A percentile compares a stretch with the other conserved stretches of the same genome.
phyloP scores from a whole-genome alignment of 805 yeast genomes.

The Wickerhamiella lipophila region DNA sequence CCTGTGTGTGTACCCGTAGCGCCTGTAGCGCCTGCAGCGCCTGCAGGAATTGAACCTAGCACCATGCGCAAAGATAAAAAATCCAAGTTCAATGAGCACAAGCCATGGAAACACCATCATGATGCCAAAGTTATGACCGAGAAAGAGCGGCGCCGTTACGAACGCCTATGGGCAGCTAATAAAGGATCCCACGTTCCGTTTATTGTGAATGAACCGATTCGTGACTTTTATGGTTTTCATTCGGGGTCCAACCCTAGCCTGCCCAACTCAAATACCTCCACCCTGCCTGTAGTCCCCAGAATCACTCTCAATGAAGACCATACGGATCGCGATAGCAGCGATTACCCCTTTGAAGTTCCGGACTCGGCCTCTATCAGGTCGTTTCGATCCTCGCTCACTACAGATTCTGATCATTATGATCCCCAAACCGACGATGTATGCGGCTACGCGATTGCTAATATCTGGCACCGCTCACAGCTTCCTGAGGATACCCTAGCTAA shows the following conservation, averaged over 20 bases:
- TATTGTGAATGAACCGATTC: background rate
- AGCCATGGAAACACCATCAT: constrained; percentile 86
- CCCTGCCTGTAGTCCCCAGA: constrained; percentile 9
- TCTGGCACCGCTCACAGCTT: constrained; percentile 71
- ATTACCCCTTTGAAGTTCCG: background rate
- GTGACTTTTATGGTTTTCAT: background rate
- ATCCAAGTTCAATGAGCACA: constrained; percentile 60
- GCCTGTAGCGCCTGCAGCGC: background rate
- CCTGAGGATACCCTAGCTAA: constrained; percentile 46
- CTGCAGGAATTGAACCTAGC: background rate
- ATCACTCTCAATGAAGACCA: constrained; percentile 2
- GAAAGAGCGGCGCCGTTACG: constrained; percentile 75
- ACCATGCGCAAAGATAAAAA: constrained; percentile 31
- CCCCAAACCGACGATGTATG: constrained; percentile 29
- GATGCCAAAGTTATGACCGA: constrained; percentile 37
- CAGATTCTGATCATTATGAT: constrained; percentile 2
- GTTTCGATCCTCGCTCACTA: background rate
- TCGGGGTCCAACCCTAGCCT: constrained; percentile 6
- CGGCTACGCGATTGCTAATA: constrained; percentile 55
- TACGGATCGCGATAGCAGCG: background rate
- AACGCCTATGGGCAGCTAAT: constrained; percentile 88
- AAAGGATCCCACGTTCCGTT: constrained; percentile 36
- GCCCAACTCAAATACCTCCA: background rate
- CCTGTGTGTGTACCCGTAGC: background rate
- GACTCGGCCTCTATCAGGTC: constrained; percentile 6